Evolutionary conservation across 2,329 filamentous ascomycete species (phyloP), one percentile per base, ranked within the genome.

Genomic region (Didymella glomerata): DNA sequence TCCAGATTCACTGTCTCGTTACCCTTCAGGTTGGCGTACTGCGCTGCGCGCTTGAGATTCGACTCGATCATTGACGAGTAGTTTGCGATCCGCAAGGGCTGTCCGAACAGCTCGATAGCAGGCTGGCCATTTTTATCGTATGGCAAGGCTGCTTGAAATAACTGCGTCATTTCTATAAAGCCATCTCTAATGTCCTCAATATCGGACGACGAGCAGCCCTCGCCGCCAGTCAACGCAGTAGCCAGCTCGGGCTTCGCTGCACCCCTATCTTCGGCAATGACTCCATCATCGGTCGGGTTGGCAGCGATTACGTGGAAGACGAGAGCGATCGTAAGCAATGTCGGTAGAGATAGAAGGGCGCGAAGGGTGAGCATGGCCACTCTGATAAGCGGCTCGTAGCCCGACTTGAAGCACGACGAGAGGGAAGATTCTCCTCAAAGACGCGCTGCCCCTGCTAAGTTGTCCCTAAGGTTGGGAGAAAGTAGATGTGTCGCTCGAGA

Each of bases 121-220:
- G 70, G 62, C 27, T 71, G 64, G 1, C 64, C 63, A 1, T 62
- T 62, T 9, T 62, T 62, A 24, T 75, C 66, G 40, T 69, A 68
- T 8, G 64, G 64, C 11, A 67, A 45, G 4, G 70, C 66, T 9
- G 70, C 66, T 45, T 63, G 62, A 62, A 75, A 74, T 11, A 75
- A 52, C 20, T 59, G 48, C 9, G 67, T 72, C 73, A 76, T 76
- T 22, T 76, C 73, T 30, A 67, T 51, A 57, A 76, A 76, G 57
- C 74, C 72, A 36, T 63, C 58, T 59, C 67, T 65, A 45, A 75
- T 75, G 28, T 60, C 47, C 45, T 68, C 60, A 1, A 76, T 56
- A 20, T 74, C 61, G 20, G 68, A 64, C 10, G 65, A 48, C 27
- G 64, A 60, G 47, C 74, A 76, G 14, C 65, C 65, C 59, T 76